Conservation (phyloP, 2,329 filamentous ascomycete species). For the Phialophora verrucosa region DNA sequence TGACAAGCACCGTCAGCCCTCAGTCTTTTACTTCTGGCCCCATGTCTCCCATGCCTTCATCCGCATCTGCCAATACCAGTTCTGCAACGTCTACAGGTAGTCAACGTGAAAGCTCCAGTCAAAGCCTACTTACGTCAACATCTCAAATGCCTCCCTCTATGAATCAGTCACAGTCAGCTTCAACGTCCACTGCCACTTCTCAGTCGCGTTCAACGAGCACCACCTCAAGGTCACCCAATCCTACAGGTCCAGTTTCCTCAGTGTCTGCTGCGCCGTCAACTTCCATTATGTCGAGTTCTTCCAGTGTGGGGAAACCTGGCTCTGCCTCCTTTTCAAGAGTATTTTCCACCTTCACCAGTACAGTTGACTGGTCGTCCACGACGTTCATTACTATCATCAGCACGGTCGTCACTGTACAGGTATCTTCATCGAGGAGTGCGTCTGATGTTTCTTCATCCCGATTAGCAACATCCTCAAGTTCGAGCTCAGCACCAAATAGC, state of each 20-base stretch:
- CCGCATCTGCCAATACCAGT: background rate
- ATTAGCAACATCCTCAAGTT: background rate
- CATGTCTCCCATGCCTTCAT: background rate
- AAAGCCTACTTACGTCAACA: background rate
- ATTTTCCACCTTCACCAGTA: conserved; percentile 2
- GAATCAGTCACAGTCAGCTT: background rate
- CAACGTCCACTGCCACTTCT: background rate
- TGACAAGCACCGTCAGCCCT: background rate
- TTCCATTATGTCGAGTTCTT: background rate
- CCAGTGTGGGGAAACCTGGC: background rate
- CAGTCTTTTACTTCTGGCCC: background rate
- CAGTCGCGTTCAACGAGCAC: background rate
- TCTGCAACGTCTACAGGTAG: background rate
- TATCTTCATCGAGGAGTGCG: background rate
- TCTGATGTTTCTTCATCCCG: background rate
- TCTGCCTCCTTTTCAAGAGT: background rate
- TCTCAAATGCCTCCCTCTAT: background rate
- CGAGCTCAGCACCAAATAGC: background rate
- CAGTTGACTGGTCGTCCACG: background rate
- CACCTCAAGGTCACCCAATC: background rate
- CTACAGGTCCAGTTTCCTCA: background rate
- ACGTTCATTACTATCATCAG: background rate
- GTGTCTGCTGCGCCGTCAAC: background rate
- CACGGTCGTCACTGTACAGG: background rate
- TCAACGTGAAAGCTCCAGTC: background rate